phyloP scores from a whole-genome alignment of 2,329 filamentous ascomycete genomes.

The Botrytis paeoniae region DNA sequence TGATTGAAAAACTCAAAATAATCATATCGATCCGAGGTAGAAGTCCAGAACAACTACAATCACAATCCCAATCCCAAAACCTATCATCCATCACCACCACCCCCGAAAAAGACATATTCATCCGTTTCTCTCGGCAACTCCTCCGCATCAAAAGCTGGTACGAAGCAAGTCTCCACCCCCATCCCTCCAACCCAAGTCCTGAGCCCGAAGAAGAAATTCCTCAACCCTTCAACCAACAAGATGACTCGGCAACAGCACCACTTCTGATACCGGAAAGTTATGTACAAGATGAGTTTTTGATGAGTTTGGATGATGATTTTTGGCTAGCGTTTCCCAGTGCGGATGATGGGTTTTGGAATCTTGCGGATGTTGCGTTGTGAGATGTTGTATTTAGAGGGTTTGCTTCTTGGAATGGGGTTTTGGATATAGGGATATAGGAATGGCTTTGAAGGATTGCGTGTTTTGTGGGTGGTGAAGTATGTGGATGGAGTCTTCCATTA shows the following conservation, averaged over 20 bases:
- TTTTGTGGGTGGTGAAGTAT: too few species aligned
- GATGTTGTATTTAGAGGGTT: too few species aligned
- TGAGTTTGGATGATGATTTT: background rate
- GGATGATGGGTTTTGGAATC: background rate
- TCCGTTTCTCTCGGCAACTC: background rate
- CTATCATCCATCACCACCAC: too few species aligned
- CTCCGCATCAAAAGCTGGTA: background rate
- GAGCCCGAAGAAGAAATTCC: background rate
- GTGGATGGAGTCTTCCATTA: too few species aligned
- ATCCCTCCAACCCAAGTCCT: background rate
- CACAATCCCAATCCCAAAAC: background rate
- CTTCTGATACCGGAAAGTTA: background rate
- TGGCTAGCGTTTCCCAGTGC: background rate
- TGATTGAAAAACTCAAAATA: background rate
- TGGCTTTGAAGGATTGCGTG: too few species aligned
- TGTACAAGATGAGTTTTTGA: background rate
- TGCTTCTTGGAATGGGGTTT: too few species aligned
- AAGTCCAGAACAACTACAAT: background rate
- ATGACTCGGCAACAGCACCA: background rate
- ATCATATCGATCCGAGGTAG: background rate
- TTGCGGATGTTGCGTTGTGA: background rate
- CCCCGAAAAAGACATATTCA: background rate
- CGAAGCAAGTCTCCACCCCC: background rate
- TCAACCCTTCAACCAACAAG: background rate
- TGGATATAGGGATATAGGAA: too few species aligned